Evolutionary conservation across 345 rosid species (phyloP).

Genomic region (Erucastrum elatum): DNA sequence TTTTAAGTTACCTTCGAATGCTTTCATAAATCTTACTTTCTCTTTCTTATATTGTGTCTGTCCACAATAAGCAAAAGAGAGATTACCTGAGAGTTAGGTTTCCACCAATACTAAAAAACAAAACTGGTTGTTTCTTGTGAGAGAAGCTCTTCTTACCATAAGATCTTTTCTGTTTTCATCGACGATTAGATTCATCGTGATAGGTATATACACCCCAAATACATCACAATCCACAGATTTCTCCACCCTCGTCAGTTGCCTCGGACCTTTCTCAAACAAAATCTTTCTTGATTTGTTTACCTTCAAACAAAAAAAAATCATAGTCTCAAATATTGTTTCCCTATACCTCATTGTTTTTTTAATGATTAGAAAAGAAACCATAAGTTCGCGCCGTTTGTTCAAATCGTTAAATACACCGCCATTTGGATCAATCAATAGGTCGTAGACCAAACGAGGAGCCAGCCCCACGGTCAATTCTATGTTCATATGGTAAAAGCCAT

Average conservation of each 20-base stretch:
- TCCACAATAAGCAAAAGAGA: background rate
- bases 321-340: background rate
- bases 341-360: background rate
- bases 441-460: background rate
- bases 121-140: background rate
- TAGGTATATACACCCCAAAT: background rate
- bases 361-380: background rate
- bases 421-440: background rate
- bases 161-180: conserved; percentile 2
- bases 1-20: conserved; percentile 67
- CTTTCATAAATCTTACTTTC: conserved; percentile 62
- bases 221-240: background rate
- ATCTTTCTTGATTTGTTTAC: background rate
- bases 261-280: background rate
- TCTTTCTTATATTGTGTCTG: conserved; percentile 70
- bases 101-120: background rate
- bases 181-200: background rate
- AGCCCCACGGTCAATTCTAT: conserved; percentile 5
- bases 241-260: background rate
- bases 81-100: background rate
- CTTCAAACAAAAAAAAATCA: background rate
- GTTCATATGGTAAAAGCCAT: background rate
- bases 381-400: background rate
- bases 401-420: background rate
- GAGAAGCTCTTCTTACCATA: background rate